Conservation (phyloP, 192 early-diverging fungal species). For the Coemansia sp. region DNA sequence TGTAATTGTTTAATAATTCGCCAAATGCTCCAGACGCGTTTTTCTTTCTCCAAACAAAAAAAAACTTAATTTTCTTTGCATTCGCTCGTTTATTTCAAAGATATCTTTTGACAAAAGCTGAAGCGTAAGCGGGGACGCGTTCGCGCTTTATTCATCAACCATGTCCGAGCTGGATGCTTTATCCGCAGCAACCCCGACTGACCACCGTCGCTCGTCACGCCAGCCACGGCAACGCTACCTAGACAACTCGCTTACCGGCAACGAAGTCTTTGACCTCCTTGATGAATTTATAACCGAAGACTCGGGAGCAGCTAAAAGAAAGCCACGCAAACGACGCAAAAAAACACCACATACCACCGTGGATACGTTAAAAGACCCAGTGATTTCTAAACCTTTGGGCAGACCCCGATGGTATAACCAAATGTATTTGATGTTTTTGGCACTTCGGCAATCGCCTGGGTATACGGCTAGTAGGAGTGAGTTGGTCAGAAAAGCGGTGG, state of each 20-base stretch:
- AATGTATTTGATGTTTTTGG: conserved; percentile 81
- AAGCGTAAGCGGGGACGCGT: no score
- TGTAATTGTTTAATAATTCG: no score
- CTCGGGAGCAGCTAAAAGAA: background rate
- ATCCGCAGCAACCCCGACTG: background rate
- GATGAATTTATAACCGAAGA: conserved; percentile 43
- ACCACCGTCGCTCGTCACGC: conserved; percentile 36
- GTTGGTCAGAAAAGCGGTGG: conserved; percentile 73
- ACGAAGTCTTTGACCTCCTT: conserved; percentile 50
- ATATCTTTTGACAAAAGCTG: no score
- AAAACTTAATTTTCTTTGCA: background rate
- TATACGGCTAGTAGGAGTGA: conserved; percentile 70
- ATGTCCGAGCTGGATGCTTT: background rate
- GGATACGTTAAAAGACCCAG: background rate
- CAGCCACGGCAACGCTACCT: conserved; percentile 37
- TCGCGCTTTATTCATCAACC: background rate
- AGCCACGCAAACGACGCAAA: conserved; percentile 14
- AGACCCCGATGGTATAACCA: conserved; percentile 90
- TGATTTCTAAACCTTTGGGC: background rate
- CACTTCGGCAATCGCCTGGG: conserved; percentile 69
- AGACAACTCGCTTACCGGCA: conserved; percentile 39
- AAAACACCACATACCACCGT: background rate
- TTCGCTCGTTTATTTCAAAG: no score
- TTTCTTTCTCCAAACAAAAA: background rate
- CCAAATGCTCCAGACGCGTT: no score